Evolutionary conservation across 225 moss, liverwort and hornwort species (phyloP).

Genomic region (Sphagnum contortum): DNA sequence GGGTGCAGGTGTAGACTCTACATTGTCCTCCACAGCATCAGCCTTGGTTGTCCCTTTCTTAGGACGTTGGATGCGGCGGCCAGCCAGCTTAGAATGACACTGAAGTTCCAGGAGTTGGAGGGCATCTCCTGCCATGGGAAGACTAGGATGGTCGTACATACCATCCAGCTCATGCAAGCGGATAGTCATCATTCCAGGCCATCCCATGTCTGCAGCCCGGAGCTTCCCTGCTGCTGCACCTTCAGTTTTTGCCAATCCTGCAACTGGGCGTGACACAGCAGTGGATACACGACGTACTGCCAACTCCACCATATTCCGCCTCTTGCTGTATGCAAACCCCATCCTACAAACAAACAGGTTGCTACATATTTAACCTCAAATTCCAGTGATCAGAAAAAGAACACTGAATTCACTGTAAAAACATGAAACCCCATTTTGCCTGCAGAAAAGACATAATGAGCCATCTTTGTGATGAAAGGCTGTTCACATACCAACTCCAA

Average conservation of each 20-base stretch:
- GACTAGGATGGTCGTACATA: slow-evolving; percentile 98
- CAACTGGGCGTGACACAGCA: slow-evolving; percentile 38
- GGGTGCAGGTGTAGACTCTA: slow-evolving; percentile 63
- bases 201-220: slow-evolving; percentile 58
- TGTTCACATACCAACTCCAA: too few species aligned
- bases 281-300: slow-evolving; percentile 87
- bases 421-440: too few species aligned
- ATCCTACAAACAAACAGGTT: slow-evolving; percentile 44
- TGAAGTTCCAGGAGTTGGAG: slow-evolving; percentile 92
- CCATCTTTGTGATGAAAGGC: too few species aligned
- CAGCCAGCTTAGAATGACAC: slow-evolving; percentile 97
- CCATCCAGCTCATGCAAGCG: slow-evolving; percentile 97
- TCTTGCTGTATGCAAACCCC: slow-evolving; percentile 86
- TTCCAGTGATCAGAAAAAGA: too few species aligned
- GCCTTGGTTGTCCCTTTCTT: slow-evolving; percentile 74
- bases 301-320: slow-evolving; percentile 96
- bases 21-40: slow-evolving; percentile 70
- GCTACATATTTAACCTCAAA: too few species aligned
- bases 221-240: slow-evolving; percentile 34
- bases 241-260: slow-evolving; percentile 31
- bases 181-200: slow-evolving; percentile 99
- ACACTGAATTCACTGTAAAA: too few species aligned
- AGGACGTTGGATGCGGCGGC: slow-evolving; percentile 82
- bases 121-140: slow-evolving; percentile 92
- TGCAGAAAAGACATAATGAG: too few species aligned